Conservation (phyloP, 176 grass and related monocot genomes). For the Ensete ventricosum region DNA sequence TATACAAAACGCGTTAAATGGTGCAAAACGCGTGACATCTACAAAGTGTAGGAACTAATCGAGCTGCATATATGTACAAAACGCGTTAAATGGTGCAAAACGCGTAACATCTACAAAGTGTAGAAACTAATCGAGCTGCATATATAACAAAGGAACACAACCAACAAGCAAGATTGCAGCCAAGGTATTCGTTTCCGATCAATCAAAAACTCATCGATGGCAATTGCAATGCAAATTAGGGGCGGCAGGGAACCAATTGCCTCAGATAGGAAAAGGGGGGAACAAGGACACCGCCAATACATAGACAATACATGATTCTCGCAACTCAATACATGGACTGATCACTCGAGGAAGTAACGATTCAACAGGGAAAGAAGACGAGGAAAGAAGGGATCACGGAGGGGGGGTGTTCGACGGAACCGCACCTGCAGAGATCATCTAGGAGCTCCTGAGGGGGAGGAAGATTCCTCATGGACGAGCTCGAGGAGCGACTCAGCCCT, state of each 20-base stretch:
- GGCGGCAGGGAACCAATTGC: background rate
- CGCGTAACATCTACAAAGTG: background rate
- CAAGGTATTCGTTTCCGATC: background rate
- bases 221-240: background rate
- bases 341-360: too few relatives aligned
- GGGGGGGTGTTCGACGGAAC: background rate
- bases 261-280: too few relatives aligned
- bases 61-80: too few relatives aligned
- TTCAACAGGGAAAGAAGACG: background rate
- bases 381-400: background rate
- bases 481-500: slow-evolving; percentile 8
- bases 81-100: background rate
- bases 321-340: too few relatives aligned
- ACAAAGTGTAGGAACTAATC: background rate
- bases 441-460: slow-evolving; percentile 77
- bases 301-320: too few relatives aligned
- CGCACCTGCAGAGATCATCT: slow-evolving; percentile 95
- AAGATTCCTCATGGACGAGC: slow-evolving; percentile 12
- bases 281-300: too few relatives aligned
- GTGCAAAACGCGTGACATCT: background rate
- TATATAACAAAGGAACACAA: background rate
- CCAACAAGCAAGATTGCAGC: background rate
- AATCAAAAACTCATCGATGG: background rate
- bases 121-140: background rate
- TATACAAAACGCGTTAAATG: background rate